Percentiles rank a stretch among this genome's conserved stretches.
Conservation (phyloP, 257 asterid genomes). For the Plantago elongata region DNA sequence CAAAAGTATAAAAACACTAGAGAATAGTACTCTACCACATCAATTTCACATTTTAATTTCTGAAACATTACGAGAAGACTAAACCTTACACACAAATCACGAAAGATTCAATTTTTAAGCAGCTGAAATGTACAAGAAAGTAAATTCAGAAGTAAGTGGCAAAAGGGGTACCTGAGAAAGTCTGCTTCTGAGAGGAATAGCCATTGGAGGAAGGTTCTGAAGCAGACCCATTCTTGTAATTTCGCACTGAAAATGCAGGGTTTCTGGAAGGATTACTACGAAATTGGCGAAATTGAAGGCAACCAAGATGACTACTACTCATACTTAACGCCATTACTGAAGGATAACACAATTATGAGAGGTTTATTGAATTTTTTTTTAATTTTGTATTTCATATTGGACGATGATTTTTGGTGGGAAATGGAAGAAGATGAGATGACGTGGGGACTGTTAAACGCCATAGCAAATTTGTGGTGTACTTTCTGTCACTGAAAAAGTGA, state of each 20-base stretch:
- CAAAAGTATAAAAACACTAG: no score
- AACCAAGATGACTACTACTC: constrained; percentile 10
- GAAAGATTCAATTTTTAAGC: not conserved
- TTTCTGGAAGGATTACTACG: not conserved
- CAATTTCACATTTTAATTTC: no score
- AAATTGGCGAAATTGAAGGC: constrained; percentile 5
- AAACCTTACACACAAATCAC: no score
- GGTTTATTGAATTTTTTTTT: not conserved
- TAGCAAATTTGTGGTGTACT: constrained; percentile 24
- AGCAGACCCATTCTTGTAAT: constrained; percentile 15
- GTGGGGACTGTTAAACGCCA: constrained; percentile 28
- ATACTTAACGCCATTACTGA: constrained; percentile 15
- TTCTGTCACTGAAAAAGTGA: no score
- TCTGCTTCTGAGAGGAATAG: constrained; percentile 20
- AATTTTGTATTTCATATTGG: not conserved
- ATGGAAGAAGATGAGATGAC: constrained; percentile 24
- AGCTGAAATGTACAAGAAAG: not conserved
- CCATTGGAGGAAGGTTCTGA: constrained; percentile 19
- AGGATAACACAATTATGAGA: not conserved
- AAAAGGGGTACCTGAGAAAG: constrained; percentile 32
- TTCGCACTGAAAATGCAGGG: constrained; percentile 20
- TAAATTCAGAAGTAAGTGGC: no score
- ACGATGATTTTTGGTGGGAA: not conserved
- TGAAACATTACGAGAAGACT: not conserved
- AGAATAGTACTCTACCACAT: no score